phyloP scores from a whole-genome alignment of 306 rosid genomes.

The Lablab purpureus region DNA sequence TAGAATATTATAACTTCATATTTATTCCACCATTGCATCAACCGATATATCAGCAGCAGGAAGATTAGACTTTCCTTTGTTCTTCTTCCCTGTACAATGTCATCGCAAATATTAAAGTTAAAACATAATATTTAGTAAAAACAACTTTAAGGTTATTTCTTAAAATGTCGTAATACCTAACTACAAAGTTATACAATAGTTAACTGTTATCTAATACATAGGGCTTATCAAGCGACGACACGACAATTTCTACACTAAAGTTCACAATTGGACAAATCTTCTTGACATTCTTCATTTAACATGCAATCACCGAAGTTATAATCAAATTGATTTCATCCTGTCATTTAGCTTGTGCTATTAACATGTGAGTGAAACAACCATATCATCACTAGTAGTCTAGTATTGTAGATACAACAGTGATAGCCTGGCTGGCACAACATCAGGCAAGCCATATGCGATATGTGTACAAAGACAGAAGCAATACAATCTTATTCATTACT shows the following conservation, averaged over 20 bases:
- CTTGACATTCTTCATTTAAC: background rate
- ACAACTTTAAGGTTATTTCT: slow-evolving; percentile 5
- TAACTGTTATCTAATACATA: too few species aligned
- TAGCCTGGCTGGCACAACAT: background rate
- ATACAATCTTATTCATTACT: background rate
- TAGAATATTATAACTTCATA: background rate
- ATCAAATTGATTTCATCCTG: slow-evolving; percentile 2
- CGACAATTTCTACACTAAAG: background rate
- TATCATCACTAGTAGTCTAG: background rate
- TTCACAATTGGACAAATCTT: slow-evolving; percentile 8
- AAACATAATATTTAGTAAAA: background rate
- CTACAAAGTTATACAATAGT: too few species aligned
- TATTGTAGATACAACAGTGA: background rate
- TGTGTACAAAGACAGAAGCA: background rate
- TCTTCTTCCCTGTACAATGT: slow-evolving; percentile 59
- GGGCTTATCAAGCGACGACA: background rate
- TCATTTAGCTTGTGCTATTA: background rate
- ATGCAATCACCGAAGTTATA: background rate
- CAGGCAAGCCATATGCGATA: background rate
- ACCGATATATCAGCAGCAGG: slow-evolving; percentile 53
- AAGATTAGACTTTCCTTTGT: slow-evolving; percentile 61
- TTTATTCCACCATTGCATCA: slow-evolving; percentile 69
- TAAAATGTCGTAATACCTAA: too few species aligned
- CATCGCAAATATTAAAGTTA: slow-evolving; percentile 31
- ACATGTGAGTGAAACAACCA: background rate